Base-by-base conservation (phyloP, 2,329 filamentous ascomycete genomes). In the Scopulariopsis brevicaulis region DNA sequence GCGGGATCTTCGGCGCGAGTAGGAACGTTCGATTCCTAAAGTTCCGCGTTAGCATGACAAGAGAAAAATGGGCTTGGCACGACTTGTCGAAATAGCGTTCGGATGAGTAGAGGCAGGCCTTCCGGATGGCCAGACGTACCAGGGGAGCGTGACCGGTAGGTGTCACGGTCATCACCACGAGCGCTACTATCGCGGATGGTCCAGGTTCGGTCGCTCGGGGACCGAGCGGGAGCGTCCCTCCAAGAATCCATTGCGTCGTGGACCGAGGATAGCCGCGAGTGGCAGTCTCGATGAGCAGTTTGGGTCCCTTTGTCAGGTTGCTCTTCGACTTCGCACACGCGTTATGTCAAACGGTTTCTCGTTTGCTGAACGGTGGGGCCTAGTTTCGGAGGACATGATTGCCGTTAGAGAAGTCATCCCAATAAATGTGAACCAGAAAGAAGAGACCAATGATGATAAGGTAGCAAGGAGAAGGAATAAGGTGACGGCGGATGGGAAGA, bases 101-200 rank as follows among this genome's bases (percentile, higher is more conserved):
- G 24, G 51, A 34, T 18, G 6, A 14, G 40, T 46, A 2, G 7
- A 46, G 25, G 34, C 59, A 14, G 8, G 3, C 25, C 20, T 51
- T n/a, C 22, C n/a, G 15, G 20, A 6, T 11, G 20, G 22, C 4
- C 46, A 37, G 62, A 80, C 84, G 68, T 78, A 89, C 86, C 85
- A 70, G 86, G 86, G 64, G 86, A 89, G 68, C 86, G 80, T 60
- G 80, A 81, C 60, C 85, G 80, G 64, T 86, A 85, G 62, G 84
- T 85, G 54, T 75, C 73, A 60, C 79, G 73, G 34, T 82, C 79
- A 7, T 81, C 77, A 64, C 80, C 66, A 62, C 79, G 73, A 25
- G 70, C 70, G 22, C 83, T 81, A 56, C 83, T 81, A 57, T 83
- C 80, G 55, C 80, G 78, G 50, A 68, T 63, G 60, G 66, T 71